Evolutionary conservation across 2,329 filamentous ascomycete species (phyloP).

Genomic region (Escovopsis weberi): DNA sequence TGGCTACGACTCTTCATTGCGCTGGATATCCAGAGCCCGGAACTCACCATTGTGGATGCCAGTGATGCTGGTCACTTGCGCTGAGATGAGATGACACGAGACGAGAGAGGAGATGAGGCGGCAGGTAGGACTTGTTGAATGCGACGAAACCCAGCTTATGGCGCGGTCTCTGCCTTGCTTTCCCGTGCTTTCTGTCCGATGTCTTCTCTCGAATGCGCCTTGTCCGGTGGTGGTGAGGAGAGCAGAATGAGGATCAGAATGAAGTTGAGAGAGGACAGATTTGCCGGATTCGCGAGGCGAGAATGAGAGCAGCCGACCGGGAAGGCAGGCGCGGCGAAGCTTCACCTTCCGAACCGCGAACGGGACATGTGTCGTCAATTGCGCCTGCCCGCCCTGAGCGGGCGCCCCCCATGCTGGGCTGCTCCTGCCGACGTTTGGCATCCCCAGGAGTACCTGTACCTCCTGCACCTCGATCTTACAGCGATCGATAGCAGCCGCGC

Average conservation of each 20-base stretch:
- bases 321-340: background rate
- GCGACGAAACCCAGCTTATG: too few species aligned
- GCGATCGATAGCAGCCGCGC: background rate
- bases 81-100: background rate
- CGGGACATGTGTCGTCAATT: constrained; percentile 18
- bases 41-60: constrained; percentile 2
- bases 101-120: background rate
- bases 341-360: constrained; percentile 1
- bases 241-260: too few species aligned
- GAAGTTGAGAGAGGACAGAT: background rate
- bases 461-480: background rate
- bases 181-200: too few species aligned
- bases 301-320: background rate
- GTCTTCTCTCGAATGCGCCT: too few species aligned
- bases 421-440: background rate
- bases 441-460: background rate
- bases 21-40: background rate
- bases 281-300: background rate
- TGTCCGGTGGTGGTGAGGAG: background rate
- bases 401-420: background rate
- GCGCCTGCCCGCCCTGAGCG: background rate
- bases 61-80: too few species aligned
- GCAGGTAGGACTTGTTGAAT: too few species aligned
- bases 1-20: background rate
- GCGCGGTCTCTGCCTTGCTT: too few species aligned